phyloP scores from a whole-genome alignment of 2,329 filamentous ascomycete species.

The Magnaporthales sp. region DNA sequence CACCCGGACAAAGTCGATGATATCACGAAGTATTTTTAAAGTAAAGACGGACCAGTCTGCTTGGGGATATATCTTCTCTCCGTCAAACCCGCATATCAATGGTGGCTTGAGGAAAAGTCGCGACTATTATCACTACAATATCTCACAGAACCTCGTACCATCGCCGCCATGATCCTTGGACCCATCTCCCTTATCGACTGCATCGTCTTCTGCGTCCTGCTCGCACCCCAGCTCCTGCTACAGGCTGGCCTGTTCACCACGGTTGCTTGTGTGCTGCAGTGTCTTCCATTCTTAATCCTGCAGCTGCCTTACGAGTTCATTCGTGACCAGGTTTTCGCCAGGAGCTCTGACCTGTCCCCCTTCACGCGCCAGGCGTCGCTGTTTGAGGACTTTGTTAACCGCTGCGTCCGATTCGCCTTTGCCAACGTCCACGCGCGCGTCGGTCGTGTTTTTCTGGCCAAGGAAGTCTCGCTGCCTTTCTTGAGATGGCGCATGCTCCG shows the following conservation, averaged over 20 bases:
- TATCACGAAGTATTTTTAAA: not conserved
- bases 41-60: not conserved
- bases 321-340: constrained; percentile 43
- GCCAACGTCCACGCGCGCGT: constrained; percentile 59
- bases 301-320: constrained; percentile 51
- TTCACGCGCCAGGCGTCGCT: constrained; percentile 62
- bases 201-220: constrained; percentile 60
- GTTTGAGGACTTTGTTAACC: constrained; percentile 70
- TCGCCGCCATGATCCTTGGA: constrained; percentile 57
- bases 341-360: constrained; percentile 36
- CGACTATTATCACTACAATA: too few species aligned
- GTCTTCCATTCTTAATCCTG: constrained; percentile 59
- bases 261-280: constrained; percentile 45
- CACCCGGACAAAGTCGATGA: not conserved
- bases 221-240: constrained; percentile 62
- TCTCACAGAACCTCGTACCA: not conserved
- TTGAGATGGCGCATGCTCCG: constrained; percentile 66
- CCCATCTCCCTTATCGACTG: constrained; percentile 72
- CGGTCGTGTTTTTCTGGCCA: constrained; percentile 70
- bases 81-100: not conserved
- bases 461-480: constrained; percentile 64
- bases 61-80: not conserved
- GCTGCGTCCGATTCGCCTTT: constrained; percentile 73
- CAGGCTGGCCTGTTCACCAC: constrained; percentile 56
- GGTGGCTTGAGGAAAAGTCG: too few species aligned